These are phyloP conservation scores for Yamagishiella unicocca DNA, from an alignment of 139 green algal genomes.

Conservation along the genomic window DNA sequence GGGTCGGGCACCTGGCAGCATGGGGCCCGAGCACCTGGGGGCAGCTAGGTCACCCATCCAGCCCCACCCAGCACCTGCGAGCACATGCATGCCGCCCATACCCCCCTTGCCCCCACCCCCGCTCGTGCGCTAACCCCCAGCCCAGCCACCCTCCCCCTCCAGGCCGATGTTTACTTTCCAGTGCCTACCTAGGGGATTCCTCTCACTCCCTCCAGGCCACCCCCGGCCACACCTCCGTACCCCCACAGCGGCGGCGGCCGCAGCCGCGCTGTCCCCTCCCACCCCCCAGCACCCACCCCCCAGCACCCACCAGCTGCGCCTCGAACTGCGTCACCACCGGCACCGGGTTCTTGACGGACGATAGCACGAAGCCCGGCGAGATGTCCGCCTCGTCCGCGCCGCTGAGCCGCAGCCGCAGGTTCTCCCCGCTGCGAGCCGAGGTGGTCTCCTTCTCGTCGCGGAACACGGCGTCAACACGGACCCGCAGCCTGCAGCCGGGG, in stretches of 20 bases:
- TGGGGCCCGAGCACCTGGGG: no score
- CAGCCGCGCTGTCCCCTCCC: not conserved
- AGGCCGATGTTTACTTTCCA: no score
- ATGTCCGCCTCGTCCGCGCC: constrained; percentile 88
- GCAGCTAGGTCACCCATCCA: no score
- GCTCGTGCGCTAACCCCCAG: no score
- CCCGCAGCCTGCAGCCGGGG: constrained; percentile 53
- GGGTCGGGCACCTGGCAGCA: no score
- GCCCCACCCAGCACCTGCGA: no score
- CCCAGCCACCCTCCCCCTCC: no score
- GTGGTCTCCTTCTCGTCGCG: constrained; percentile 93
- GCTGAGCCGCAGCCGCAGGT: constrained; percentile 83
- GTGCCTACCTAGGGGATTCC: no score
- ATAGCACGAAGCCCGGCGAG: constrained; percentile 94
- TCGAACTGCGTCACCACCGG: constrained; percentile 86
- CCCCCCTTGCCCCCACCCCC: no score
- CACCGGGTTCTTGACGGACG: constrained; percentile 67
- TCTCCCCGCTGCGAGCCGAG: constrained; percentile 82
- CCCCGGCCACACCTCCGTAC: constrained; percentile 37
- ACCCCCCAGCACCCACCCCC: not conserved
- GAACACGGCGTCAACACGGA: constrained; percentile 93
- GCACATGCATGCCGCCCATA: no score
- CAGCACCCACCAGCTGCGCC: constrained; percentile 73
- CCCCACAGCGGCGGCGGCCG: not conserved
- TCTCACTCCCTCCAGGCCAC: not conserved